A percentile compares a stretch with the other conserved stretches of the same genome.
Conservation (phyloP, 2,329 filamentous ascomycete species). For the Drechmeria coniospora region DNA sequence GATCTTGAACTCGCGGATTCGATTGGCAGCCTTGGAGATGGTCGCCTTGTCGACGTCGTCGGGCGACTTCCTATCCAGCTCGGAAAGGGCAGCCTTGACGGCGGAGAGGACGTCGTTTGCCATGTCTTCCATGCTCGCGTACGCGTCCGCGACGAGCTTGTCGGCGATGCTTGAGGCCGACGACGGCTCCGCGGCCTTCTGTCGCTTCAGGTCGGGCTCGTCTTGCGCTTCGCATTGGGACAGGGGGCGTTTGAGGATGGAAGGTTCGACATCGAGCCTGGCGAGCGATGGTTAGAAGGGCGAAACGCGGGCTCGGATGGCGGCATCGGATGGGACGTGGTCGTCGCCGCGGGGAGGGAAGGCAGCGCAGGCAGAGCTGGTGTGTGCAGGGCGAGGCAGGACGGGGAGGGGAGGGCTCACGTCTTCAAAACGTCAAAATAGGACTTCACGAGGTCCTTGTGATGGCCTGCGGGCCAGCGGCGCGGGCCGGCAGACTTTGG, state of each 20-base stretch:
- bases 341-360: too few species aligned
- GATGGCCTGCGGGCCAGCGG: constrained; percentile 12
- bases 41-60: constrained; percentile 12
- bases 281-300: constrained; percentile 13
- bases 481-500: constrained; percentile 9
- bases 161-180: constrained; percentile 32
- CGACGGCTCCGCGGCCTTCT: constrained; percentile 34
- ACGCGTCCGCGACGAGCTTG: constrained; percentile 34
- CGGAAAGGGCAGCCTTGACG: constrained; percentile 30
- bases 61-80: constrained; percentile 23
- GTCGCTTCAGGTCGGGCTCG: constrained; percentile 44
- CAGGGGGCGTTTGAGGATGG: constrained; percentile 39
- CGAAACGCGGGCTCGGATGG: too few species aligned
- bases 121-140: constrained; percentile 49
- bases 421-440: constrained; percentile 22
- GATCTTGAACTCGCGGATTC: constrained; percentile 42
- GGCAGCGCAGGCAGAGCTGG: background rate
- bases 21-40: constrained; percentile 22
- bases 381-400: background rate
- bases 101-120: constrained; percentile 39
- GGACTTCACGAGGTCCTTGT: constrained; percentile 21
- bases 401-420: constrained; percentile 12
- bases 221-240: constrained; percentile 25
- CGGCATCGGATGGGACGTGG: too few species aligned
- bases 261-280: constrained; percentile 39